Conservation (phyloP, 1,284 basidiomycete genomes). For the Marasmius fiardii region DNA sequence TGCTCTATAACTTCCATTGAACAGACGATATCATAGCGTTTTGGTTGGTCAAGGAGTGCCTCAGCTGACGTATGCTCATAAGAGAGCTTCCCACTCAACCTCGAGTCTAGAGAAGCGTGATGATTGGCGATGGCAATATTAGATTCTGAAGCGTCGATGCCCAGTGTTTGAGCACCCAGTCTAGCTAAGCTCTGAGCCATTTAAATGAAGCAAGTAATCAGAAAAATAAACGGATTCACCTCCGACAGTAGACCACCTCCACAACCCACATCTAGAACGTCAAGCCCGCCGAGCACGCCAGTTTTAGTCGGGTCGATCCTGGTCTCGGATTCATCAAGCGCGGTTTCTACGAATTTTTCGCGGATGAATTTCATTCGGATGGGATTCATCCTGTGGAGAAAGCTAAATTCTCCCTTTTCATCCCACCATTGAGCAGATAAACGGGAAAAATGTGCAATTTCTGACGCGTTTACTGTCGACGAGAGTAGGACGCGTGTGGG, state of each 20-base stretch:
- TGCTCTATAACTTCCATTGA: constrained; percentile 99
- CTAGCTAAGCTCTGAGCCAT: constrained; percentile 73
- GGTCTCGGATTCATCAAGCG: constrained; percentile 47
- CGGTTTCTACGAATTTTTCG: constrained; percentile 68
- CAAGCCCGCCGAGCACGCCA: constrained; percentile 40
- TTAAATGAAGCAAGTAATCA: constrained; percentile 7
- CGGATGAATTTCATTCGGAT: constrained; percentile 83
- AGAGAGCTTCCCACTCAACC: constrained; percentile 35
- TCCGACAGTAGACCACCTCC: constrained; percentile 95
- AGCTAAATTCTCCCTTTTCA: constrained; percentile 86
- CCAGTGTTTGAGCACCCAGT: constrained; percentile 82
- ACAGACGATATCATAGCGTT: constrained; percentile 88
- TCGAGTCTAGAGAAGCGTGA: constrained; percentile 81
- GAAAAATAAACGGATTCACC: constrained; percentile 37
- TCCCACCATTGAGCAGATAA: constrained; percentile 98
- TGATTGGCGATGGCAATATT: constrained; percentile 87
- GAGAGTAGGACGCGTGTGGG: constrained; percentile 11
- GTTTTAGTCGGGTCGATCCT: constrained; percentile 19
- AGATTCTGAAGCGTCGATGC: constrained; percentile 85
- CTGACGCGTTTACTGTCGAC: constrained; percentile 66
- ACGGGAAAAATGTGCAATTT: constrained; percentile 91
- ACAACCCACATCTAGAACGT: constrained; percentile 82
- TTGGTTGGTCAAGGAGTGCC: constrained; percentile 55
- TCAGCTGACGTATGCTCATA: constrained; percentile 87
- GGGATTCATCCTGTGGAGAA: constrained; percentile 97